Evolutionary conservation across 2,329 filamentous ascomycete species (phyloP).

Genomic region (Celoporthe dispersa): DNA sequence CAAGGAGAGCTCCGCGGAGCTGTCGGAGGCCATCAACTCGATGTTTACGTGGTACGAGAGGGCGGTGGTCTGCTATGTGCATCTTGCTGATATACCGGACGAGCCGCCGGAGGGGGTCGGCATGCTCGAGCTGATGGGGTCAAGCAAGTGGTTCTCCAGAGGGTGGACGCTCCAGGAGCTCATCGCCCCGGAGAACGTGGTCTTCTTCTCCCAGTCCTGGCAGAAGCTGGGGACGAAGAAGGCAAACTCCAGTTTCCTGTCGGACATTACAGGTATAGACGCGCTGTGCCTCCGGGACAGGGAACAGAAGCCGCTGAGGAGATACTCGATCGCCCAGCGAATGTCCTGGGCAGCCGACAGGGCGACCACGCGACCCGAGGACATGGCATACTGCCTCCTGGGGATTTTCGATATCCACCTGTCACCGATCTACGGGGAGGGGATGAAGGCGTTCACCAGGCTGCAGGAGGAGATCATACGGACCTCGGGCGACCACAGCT

Average conservation of each 20-base stretch:
- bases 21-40: conserved; percentile 43
- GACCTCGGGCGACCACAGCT: conserved; percentile 19
- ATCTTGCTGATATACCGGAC: conserved; percentile 38
- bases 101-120: not conserved
- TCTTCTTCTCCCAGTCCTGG: conserved; percentile 31
- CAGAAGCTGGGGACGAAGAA: conserved; percentile 13
- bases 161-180: conserved; percentile 30
- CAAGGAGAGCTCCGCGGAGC: conserved; percentile 40
- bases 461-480: conserved; percentile 36
- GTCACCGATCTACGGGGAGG: conserved; percentile 39
- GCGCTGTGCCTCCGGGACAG: conserved; percentile 10
- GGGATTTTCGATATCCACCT: conserved; percentile 37
- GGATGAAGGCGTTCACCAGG: conserved; percentile 33
- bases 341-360: conserved; percentile 37
- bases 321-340: conserved; percentile 30
- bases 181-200: conserved; percentile 26
- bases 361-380: conserved; percentile 33
- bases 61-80: conserved; percentile 40
- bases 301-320: conserved; percentile 11
- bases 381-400: conserved; percentile 37
- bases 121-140: conserved; percentile 9
- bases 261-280: conserved; percentile 9
- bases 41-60: conserved; percentile 41
- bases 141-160: conserved; percentile 19
- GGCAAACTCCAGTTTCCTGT: conserved; percentile 10